These are phyloP conservation scores for Calonectria pteridis DNA, from an alignment of 2,329 filamentous ascomycete species.

Conservation along the genomic window DNA sequence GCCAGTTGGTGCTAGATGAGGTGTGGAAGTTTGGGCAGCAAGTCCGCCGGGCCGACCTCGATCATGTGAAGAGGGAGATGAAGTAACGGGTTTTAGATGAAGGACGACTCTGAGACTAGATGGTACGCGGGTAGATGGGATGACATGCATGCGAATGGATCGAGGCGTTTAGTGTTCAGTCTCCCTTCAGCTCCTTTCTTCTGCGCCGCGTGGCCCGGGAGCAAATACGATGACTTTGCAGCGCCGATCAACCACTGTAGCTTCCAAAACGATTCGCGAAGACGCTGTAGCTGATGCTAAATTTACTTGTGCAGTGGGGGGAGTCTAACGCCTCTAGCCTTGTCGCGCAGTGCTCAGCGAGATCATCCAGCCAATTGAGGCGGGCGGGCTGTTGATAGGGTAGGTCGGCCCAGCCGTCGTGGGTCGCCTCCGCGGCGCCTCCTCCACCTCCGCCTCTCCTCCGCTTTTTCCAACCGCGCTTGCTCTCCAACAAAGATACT, in stretches of 20 bases:
- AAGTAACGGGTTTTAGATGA: conserved; percentile 1
- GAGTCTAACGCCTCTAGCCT: conserved; percentile 7
- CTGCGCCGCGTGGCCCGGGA: background rate
- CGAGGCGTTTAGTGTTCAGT: conserved; percentile 4
- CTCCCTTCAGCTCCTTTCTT: conserved; percentile 3
- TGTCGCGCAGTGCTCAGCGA: conserved; percentile 15
- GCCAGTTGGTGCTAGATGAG: conserved; percentile 74
- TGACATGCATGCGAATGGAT: conserved; percentile 2
- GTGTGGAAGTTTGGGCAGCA: conserved; percentile 83
- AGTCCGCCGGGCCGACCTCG: conserved; percentile 51
- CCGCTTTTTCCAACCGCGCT: conserved; percentile 20
- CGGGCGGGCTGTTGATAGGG: conserved; percentile 14
- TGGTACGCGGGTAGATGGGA: conserved; percentile 3
- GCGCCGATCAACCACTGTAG: conserved; percentile 4
- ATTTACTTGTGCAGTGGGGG: conserved; percentile 8
- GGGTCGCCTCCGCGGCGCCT: conserved; percentile 25
- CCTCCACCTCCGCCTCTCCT: conserved; percentile 26
- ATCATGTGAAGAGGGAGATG: conserved; percentile 32
- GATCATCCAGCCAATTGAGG: conserved; percentile 24
- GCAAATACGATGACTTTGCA: background rate
- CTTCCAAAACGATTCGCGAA: conserved; percentile 10
- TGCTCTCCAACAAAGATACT: background rate
- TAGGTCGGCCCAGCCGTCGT: conserved; percentile 14
- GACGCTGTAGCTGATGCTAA: conserved; percentile 1
- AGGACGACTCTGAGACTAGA: background rate